These are phyloP conservation scores for Cyberlindnera veronae DNA, from an alignment of 805 yeast species.

Conservation along the genomic window DNA sequence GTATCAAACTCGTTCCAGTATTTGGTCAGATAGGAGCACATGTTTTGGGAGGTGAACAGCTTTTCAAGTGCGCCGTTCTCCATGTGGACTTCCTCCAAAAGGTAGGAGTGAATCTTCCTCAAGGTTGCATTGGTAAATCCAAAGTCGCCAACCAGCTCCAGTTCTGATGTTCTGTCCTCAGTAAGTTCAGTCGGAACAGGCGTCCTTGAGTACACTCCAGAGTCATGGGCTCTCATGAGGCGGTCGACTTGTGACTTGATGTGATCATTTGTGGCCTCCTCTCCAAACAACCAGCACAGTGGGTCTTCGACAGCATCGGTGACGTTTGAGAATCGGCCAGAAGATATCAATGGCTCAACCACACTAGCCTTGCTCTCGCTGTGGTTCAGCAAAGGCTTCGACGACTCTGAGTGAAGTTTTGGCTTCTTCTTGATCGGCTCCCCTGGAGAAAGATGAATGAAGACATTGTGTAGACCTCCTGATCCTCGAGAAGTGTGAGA, in stretches of 20 bases:
- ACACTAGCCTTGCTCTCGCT: neutral
- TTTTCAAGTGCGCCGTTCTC: too few species aligned
- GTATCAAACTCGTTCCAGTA: constrained; percentile 37
- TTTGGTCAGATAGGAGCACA: constrained; percentile 24
- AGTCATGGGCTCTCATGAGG: too few species aligned
- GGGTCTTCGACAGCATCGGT: constrained; percentile 22
- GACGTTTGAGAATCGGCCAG: constrained; percentile 18
- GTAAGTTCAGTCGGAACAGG: too few species aligned
- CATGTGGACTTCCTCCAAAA: too few species aligned
- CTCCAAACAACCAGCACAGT: constrained; percentile 26
- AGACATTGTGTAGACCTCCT: neutral
- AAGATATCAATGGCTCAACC: neutral
- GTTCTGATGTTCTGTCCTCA: neutral
- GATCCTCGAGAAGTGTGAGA: constrained; percentile 11
- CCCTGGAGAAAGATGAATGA: constrained; percentile 5
- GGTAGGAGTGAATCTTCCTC: constrained; percentile 1
- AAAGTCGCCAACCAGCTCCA: neutral
- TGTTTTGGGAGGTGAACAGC: neutral
- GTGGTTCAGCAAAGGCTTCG: neutral
- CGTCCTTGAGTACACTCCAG: too few species aligned
- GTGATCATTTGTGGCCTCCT: neutral
- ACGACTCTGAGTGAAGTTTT: neutral
- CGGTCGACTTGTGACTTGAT: too few species aligned
- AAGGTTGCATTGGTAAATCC: constrained; percentile 2
- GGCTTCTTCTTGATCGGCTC: constrained; percentile 1